Base-by-base conservation (phyloP, 495 filamentous ascomycete genomes). In the Aspergillus conjunctus region DNA sequence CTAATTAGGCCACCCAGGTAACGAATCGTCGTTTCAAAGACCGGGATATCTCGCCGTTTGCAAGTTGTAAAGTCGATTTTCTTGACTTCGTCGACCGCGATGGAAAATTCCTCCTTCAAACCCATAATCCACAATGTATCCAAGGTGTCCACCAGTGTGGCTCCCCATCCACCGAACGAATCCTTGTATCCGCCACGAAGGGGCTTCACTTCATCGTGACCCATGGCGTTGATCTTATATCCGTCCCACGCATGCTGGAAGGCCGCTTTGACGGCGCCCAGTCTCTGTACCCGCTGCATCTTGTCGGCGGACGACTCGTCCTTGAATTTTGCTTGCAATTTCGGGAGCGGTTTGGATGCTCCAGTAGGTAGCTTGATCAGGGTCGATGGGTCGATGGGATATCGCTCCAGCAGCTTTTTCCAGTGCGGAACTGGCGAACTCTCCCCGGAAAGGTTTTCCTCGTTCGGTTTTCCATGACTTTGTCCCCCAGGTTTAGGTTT, bases 41-140 rank as follows among this genome's bases (percentile, higher is more conserved):
- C 75, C 7, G 89, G 90, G 41, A 95, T 92, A 33, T 77, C 88
- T 44, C 80, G 81, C 21, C 81, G 68, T 21, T 67, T 54, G 51
- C 83, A 88, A 8, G 88, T 92, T 0, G 90, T 96, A 63, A 98
- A 98, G 73, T 98, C 91, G 60, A 98, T 96, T 56, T 86, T 78
- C 60, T 83, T 82, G 41, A 97, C 87, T 21, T 83, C 86, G 57
- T 88, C 79, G 11, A 91, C 82, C 14, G 92, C 94, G 57, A 93
- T 91, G 52, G 92, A 85, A 70, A 98, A 98, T 64, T 98, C 93
- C 7, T 90, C 80, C 71, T 90, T 86, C 72, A 98, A 67, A 8
- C 86, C 92, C 92, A 97, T 97, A 59, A 98, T 94, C 92, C 92
- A 98, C 15, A 98, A 76, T 0, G 93, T 95, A 72, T 98, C 94